A percentile compares a stretch with the other conserved stretches of the same genome.
phyloP scores from a whole-genome alignment of 108 stramenopile species.

The Chaetoceros muelleri region DNA sequence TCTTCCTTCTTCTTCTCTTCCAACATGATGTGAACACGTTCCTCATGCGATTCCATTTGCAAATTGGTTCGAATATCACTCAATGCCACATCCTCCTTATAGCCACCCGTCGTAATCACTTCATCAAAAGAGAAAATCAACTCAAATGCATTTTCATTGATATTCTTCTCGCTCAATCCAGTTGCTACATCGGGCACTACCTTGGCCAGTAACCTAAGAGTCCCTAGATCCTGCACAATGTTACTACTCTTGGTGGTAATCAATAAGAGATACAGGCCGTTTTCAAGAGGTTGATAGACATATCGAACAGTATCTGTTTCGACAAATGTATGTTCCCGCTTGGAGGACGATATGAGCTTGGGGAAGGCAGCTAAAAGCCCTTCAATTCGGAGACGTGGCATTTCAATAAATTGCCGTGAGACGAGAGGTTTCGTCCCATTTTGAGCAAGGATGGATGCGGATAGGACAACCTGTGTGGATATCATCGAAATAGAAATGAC shows the following conservation, averaged over 20 bases:
- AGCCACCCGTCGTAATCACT: slow-evolving; percentile 94
- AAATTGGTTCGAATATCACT: slow-evolving; percentile 86
- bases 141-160: slow-evolving; percentile 90
- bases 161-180: slow-evolving; percentile 82
- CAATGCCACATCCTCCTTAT: slow-evolving; percentile 90
- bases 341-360: slow-evolving; percentile 87
- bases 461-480: slow-evolving; percentile 66
- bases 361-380: slow-evolving; percentile 99
- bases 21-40: slow-evolving; percentile 90
- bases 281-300: slow-evolving; percentile 97
- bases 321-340: slow-evolving; percentile 93
- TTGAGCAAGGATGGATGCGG: slow-evolving; percentile 69
- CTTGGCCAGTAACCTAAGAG: slow-evolving; percentile 93
- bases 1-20: slow-evolving; percentile 83
- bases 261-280: slow-evolving; percentile 84
- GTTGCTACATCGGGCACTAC: slow-evolving; percentile 96
- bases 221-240: slow-evolving; percentile 97
- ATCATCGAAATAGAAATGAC: too few relatives aligned
- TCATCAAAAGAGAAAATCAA: slow-evolving; percentile 99
- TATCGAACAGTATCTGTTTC: slow-evolving; percentile 98
- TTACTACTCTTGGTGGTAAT: slow-evolving; percentile 96
- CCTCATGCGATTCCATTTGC: slow-evolving; percentile 98
- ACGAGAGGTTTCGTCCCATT: slow-evolving; percentile 84
- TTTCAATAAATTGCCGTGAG: slow-evolving; percentile 98
- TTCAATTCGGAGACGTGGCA: slow-evolving; percentile 96